Base-by-base conservation (phyloP, 2,329 filamentous ascomycete species). In the Colletotrichum tofieldiae region DNA sequence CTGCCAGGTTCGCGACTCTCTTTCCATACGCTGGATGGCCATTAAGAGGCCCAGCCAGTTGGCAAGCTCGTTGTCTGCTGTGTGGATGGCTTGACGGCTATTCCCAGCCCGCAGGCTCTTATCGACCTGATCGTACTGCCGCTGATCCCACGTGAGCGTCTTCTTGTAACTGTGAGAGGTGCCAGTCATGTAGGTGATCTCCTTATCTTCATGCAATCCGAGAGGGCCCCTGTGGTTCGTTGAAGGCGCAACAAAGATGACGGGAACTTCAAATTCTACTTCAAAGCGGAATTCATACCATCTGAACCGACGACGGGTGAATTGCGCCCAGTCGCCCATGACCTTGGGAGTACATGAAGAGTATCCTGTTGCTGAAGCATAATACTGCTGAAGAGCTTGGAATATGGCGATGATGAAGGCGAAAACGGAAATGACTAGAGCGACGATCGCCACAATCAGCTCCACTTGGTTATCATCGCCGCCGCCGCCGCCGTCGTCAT, bases 221-320 rank as follows among this genome's bases (percentile, higher is more conserved):
- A 67, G 52, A 0, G 67, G 71, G 1, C 61, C 67, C 8, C 64
- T n/a, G 0, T 14, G 35, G 37, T 72, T 72, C 23, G 51, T 72
- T 23, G 71, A 68, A 0, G 58, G 58, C 6, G 71, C 67, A n/a
- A 70, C 67, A 52, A 71, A 73, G 45, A 73, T 71, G 32, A 73
- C 63, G 16, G 71, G 71, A 1, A 61, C 64, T 29, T 73, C 62
- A 35, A 72, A 73, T 37, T 67, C 61, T 20, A 73, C 64, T 35
- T 73, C 67, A 43, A 71, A 73, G 20, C 71, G 61, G 8, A 73
- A 73, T 37, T 73, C 71, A 16, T 47, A 49, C 71, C 71, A 72
- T n/a, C 67, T 67, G 59, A 71, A 73, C 18, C 37, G 61, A 32
- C 71, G 67, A 5, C 52, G 55, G 9, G 71, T 73, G 49, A 67